These are phyloP conservation scores for Aureoboletus auriporus DNA, from an alignment of 768 basidiomycete species.

Conservation along the genomic window DNA sequence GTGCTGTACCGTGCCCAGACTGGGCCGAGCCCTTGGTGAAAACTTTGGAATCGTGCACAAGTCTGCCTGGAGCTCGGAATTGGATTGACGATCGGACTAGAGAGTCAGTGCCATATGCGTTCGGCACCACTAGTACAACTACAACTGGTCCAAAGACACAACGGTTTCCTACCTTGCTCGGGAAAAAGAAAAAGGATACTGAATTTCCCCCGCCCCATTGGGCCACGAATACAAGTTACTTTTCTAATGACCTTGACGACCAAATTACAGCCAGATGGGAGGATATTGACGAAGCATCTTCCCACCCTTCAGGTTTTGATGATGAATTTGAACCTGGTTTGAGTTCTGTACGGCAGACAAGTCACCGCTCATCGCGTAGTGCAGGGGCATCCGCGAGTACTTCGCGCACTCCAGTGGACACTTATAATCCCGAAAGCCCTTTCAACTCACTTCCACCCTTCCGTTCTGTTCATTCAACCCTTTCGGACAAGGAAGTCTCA, in stretches of 20 bases:
- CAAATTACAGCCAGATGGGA: conserved; percentile 24
- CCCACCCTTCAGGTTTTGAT: conserved; percentile 29
- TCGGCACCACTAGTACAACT: conserved; percentile 27
- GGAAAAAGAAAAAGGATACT: conserved; percentile 44
- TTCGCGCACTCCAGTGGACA: conserved; percentile 17
- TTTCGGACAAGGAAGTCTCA: conserved; percentile 26
- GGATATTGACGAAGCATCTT: conserved; percentile 20
- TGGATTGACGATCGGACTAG: conserved; percentile 60
- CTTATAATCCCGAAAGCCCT: conserved; percentile 32
- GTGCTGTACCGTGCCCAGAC: conserved; percentile 63
- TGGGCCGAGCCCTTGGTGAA: conserved; percentile 78
- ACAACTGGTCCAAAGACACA: conserved; percentile 33
- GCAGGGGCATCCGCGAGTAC: conserved; percentile 6
- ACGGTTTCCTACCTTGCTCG: conserved; percentile 28
- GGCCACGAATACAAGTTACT: conserved; percentile 54
- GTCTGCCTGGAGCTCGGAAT: conserved; percentile 58
- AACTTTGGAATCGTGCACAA: conserved; percentile 69
- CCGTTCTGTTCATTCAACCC: conserved; percentile 27
- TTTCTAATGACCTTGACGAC: conserved; percentile 31
- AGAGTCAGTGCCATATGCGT: conserved; percentile 49
- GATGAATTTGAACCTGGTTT: conserved; percentile 46
- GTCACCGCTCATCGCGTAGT: conserved; percentile 18
- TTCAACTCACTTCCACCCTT: conserved; percentile 35
- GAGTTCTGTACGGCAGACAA: conserved; percentile 27
- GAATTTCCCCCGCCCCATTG: conserved; percentile 65